Evolutionary conservation across 192 early-diverging fungal genomes (phyloP), one percentile per base, ranked within the genome.

Genomic region (Backusella westeae): DNA sequence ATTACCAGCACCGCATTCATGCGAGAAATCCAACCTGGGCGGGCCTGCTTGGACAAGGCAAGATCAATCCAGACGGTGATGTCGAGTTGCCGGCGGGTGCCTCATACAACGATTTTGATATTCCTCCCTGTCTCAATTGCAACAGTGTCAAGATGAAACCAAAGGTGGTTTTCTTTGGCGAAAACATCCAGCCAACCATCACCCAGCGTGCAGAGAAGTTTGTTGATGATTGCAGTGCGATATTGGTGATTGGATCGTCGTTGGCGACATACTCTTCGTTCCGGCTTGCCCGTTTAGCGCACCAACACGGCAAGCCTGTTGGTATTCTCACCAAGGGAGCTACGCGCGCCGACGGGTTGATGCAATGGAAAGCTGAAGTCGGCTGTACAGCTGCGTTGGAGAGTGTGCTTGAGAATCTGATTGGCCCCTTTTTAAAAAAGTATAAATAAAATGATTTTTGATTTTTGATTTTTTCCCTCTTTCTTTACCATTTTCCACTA

Each of bases 161-260:
- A 26, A 90, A 86, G 2, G 93, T 97, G 19, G 89, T 97, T 10
- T 97, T 97, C 72, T 97, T 97, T 87, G 95, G 95, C 12, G 96
- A 95, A 75, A 96, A 94, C 75, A 92, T 97, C 49, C 80, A 83
- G 0, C 46, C 65, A 17, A 34, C 72, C 0, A 85, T 91, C n/a
- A 89, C 90, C 34, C 80, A 87, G 39, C 42, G 53, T 66, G 85
- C 95, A 8, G 86, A 85, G 52, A 36, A 85, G 15, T 85, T 92
- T 74, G 83, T 97, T 6, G 80, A 92, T 38, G 75, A 87, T 9
- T 85, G 89, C 0, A 70, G 82, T 34, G 89, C 87, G 6, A 77
- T 97, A 71, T 81, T 98, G 69, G 89, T 94, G 21, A 85, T 96
- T 63, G 97, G 97, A 1, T 88, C 91, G 7, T 92, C 93, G 2